Conservation (phyloP, 208 protist genomes). For the Crithidia brevicula region DNA sequence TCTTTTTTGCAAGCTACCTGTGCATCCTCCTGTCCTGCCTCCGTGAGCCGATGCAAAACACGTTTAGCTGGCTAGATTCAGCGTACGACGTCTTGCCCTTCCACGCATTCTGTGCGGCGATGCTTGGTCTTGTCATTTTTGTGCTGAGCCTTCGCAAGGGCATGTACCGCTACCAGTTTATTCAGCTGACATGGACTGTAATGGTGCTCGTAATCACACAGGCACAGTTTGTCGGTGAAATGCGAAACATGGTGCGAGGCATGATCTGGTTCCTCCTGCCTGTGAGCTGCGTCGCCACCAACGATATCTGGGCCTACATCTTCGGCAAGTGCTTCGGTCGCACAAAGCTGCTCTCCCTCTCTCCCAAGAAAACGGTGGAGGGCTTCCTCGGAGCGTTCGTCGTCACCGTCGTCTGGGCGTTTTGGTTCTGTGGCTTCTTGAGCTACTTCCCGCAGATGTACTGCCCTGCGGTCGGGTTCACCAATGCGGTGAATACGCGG, state of each 20-base stretch:
- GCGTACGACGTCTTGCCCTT: conserved; percentile 70
- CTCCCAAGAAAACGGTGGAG: conserved; percentile 93
- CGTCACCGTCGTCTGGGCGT: conserved; percentile 91
- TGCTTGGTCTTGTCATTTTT: conserved; percentile 88
- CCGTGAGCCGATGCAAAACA: conserved; percentile 60
- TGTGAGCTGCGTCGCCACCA: conserved; percentile 88
- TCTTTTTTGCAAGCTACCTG: conserved; percentile 57
- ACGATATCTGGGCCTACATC: conserved; percentile 93
- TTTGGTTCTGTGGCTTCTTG: conserved; percentile 92
- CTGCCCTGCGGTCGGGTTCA: conserved; percentile 86
- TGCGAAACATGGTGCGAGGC: conserved; percentile 88
- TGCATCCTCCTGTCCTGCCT: conserved; percentile 47
- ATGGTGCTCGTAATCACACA: conserved; percentile 87
- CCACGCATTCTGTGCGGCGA: conserved; percentile 57
- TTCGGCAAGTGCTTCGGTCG: conserved; percentile 93
- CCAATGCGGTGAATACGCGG: conserved; percentile 34
- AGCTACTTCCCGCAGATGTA: conserved; percentile 87
- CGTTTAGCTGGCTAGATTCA: conserved; percentile 52
- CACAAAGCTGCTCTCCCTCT: conserved; percentile 81
- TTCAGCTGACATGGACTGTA: conserved; percentile 88
- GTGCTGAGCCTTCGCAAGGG: conserved; percentile 84
- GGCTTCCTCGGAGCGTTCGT: conserved; percentile 91
- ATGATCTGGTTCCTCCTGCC: conserved; percentile 95
- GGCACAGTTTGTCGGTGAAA: conserved; percentile 60
- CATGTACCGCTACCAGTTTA: conserved; percentile 93